phyloP scores from a whole-genome alignment of 129 eudicot species.

The Centrapalus pauciflorus region DNA sequence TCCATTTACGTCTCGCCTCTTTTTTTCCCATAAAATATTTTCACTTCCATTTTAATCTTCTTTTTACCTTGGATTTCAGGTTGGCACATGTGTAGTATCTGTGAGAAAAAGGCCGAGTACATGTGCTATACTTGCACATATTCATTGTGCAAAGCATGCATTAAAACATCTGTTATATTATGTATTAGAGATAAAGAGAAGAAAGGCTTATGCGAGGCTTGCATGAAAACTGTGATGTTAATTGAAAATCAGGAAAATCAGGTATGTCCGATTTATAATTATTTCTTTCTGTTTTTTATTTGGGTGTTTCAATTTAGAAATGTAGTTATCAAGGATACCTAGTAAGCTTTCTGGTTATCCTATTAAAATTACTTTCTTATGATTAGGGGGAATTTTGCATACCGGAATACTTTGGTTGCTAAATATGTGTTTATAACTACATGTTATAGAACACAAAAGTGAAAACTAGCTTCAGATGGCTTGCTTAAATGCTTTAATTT shows the following conservation, averaged over 20 bases:
- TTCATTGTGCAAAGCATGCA: conserved; percentile 87
- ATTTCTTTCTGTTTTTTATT: neutral
- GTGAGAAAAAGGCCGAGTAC: conserved; percentile 83
- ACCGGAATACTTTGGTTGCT: conserved; percentile 1
- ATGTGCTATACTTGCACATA: conserved; percentile 86
- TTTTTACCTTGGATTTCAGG: conserved; percentile 52
- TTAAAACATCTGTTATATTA: conserved; percentile 51
- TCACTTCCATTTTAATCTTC: conserved; percentile 7
- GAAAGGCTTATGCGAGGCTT: conserved; percentile 82
- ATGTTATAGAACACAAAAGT: neutral
- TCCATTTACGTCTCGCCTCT: neutral
- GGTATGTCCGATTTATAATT: conserved; percentile 29
- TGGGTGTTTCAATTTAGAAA: neutral
- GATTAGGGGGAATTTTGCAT: neutral
- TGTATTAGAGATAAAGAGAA: conserved; percentile 91
- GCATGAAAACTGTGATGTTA: conserved; percentile 68
- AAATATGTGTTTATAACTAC: neutral
- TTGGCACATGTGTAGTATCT: conserved; percentile 83
- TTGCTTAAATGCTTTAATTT: neutral
- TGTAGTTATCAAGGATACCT: neutral
- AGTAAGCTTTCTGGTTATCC: neutral
- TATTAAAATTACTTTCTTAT: neutral
- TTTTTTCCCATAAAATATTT: neutral
- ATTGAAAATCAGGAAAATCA: conserved; percentile 53
- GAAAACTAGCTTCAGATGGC: conserved; percentile 3